Base-by-base conservation (phyloP, 768 basidiomycete genomes). In the Leccinum subgranulosum region DNA sequence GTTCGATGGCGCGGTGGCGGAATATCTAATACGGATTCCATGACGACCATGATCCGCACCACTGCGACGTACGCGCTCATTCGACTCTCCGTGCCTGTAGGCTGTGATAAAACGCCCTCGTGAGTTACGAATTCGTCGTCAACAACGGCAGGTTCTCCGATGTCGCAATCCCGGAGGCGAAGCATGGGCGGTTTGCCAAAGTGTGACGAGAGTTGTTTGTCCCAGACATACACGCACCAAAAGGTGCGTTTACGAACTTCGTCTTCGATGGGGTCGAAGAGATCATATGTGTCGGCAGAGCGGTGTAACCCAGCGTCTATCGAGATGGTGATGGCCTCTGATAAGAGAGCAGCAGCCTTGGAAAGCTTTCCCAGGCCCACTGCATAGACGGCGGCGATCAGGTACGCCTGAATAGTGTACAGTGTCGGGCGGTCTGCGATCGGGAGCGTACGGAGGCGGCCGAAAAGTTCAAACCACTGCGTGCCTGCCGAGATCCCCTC, bases 181-280 rank as follows among this genome's bases (percentile, higher is more conserved):
- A 97, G 80, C 79, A 94, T 83, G 3, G 93, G 85, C 31, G 94
- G 94, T 25, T 94, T 79, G 25, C 94, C 94, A 69, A 96, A 95
- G 72, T 92, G 88, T 57, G 90, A 88, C 11, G 85, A 79, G 7
- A 94, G 84, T 66, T 95, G 94, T 74, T 97, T 96, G 74, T 97
- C 94, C 94, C 94, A 96, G 51, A 92, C 81, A 74, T 96, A 97
- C 27, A 95, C 92, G 58, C 92, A 92, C 93, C 94, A 97, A 72
- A 97, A 97, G 0, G 94, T 96, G 64, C 94, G 86, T 73, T 95
- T 96, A 57, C 94, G 83, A 28, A 94, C 85, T 70, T 96, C 92
- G 59, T 90, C 88, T 70, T 95, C 94, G 61, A 95, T 87, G 9
- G 89, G 82, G 73, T 94, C 88, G 70, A 97, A 96, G 52, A 91